These are phyloP conservation scores for Aristolochia fimbriata DNA, from an alignment of 164 flowering plant species.

Conservation along the genomic window DNA sequence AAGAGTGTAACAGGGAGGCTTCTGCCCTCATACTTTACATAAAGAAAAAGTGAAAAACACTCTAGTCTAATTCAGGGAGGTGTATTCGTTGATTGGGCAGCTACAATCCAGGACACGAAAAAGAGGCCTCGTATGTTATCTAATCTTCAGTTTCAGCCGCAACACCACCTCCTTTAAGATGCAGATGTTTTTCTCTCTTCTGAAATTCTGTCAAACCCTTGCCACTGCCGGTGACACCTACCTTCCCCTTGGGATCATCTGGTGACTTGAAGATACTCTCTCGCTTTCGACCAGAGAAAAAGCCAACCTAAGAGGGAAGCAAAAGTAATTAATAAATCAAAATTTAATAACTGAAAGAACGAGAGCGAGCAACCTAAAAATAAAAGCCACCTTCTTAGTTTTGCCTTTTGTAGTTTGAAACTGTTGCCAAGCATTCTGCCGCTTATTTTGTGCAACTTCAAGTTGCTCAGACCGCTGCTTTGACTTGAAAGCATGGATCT, in stretches of 20 bases:
- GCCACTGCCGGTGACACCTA: constrained; percentile 96
- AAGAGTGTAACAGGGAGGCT: no score
- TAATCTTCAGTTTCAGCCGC: constrained; percentile 51
- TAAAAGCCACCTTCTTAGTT: constrained; percentile 66
- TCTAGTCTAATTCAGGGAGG: no score
- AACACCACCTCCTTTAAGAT: constrained; percentile 72
- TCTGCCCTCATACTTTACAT: no score
- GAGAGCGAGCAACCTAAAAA: neutral
- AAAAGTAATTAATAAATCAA: neutral
- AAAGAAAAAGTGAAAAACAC: no score
- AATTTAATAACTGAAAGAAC: neutral
- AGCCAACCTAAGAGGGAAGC: constrained; percentile 46
- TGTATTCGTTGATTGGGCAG: no score
- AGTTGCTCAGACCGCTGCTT: constrained; percentile 81
- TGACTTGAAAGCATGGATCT: constrained; percentile 96
- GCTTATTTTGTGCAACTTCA: constrained; percentile 89
- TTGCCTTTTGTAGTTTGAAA: constrained; percentile 90
- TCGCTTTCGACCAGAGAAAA: constrained; percentile 88
- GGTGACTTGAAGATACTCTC: constrained; percentile 99
- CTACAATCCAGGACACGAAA: no score
- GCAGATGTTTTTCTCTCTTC: constrained; percentile 89
- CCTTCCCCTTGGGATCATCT: constrained; percentile 92
- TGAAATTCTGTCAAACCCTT: constrained; percentile 96
- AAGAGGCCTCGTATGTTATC: neutral
- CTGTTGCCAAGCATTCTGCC: constrained; percentile 99